Percentiles rank a stretch among this genome's conserved stretches.
These are phyloP conservation scores for Colletotrichum musicola DNA, from an alignment of 2,329 filamentous ascomycete genomes.

Conservation along the genomic window DNA sequence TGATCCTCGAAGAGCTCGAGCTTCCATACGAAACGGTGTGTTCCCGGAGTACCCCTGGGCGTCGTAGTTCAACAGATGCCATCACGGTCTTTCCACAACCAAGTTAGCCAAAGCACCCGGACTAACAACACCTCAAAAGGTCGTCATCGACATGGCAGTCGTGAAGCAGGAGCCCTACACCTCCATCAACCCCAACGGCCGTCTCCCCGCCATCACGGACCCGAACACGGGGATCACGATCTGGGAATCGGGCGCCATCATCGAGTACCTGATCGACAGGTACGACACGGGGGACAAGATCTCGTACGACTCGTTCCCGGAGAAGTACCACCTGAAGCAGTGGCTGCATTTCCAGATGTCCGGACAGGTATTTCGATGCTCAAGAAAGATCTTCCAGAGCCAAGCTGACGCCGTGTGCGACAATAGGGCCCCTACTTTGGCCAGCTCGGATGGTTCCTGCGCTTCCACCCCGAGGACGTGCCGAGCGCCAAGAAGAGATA, in stretches of 20 bases:
- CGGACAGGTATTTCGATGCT: slow-evolving; percentile 22
- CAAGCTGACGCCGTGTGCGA: not conserved
- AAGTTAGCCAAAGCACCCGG: not conserved
- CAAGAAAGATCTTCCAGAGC: not conserved
- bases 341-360: slow-evolving; percentile 30
- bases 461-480: slow-evolving; percentile 45
- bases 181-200: slow-evolving; percentile 51
- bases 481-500: slow-evolving; percentile 49
- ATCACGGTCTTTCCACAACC: too few species aligned
- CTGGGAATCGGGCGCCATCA: slow-evolving; percentile 47
- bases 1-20: slow-evolving; percentile 52
- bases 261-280: slow-evolving; percentile 48
- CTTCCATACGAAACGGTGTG: slow-evolving; percentile 48
- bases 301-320: slow-evolving; percentile 42
- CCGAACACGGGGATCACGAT: slow-evolving; percentile 50
- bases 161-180: slow-evolving; percentile 45
- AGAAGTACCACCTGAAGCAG: slow-evolving; percentile 44
- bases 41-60: not conserved
- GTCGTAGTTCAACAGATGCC: too few species aligned
- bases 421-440: slow-evolving; percentile 59
- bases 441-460: slow-evolving; percentile 53
- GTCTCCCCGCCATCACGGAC: slow-evolving; percentile 50
- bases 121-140: not conserved
- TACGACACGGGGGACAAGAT: slow-evolving; percentile 47
- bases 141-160: slow-evolving; percentile 41